Base-by-base conservation (phyloP, 495 filamentous ascomycete species). In the Neurospora sp. region DNA sequence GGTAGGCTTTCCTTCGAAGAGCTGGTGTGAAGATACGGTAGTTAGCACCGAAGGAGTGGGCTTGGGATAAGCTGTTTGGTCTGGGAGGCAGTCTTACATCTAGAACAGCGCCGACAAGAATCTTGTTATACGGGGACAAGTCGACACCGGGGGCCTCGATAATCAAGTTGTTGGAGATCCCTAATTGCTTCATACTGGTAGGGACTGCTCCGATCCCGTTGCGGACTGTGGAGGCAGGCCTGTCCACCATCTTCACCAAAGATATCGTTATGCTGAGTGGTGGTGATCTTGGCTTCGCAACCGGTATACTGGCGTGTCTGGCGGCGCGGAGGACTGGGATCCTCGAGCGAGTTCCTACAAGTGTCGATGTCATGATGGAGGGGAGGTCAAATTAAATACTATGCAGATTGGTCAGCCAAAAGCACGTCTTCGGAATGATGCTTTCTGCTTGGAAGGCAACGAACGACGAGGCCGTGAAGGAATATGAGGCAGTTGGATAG, bases 1-100 rank as follows among this genome's bases (percentile, higher is more conserved):
- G 3, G 86, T 85, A 0, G 88, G 87, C 10, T 83, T 79, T 71
- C 88, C 88, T 59, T 86, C 85, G 78, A 90, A 90, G 69, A 90
- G 82, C 85, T 86, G 54, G n/a, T 35, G 9, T n/a, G 8, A 14
- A 44, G 20, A 41, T n/a, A 31, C 4, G 14, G 9, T 12, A 14
- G 35, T 72, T 2, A 23, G 23, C 8, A 11, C 10, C 31, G 44
- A 37, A 5, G 46, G 8, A 40, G 16, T 54, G 66, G 18, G 10
- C 35, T n/a, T 16, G 31, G 31, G 31, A 31, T 31, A 31, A 31
- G 31, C 27, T 38, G 39, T 20, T 10, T 12, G 27, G 71, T 40
- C 1, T 38, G 39, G 73, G 40, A 20, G 27, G 11, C 16, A 48
- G 40, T 39, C 82, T 38, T 69, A 86, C 85, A 75, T 90, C 88